Percentiles rank a stretch among this genome's conserved stretches.
These are phyloP conservation scores for Panaeolus papilionaceus DNA, from an alignment of 768 basidiomycete genomes.

Conservation along the genomic window DNA sequence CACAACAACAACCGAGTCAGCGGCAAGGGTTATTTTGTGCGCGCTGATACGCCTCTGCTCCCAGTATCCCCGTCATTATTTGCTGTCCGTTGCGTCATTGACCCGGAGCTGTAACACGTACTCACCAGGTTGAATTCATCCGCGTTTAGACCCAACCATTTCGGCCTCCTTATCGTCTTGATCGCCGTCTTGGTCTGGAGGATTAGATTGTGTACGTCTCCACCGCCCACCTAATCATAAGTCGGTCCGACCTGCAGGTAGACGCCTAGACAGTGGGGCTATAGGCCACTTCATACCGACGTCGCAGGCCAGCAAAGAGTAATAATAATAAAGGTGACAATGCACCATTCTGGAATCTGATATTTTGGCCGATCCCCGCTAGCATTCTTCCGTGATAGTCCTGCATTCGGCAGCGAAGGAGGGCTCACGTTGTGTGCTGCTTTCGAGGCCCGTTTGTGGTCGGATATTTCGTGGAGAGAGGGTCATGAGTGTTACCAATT, in stretches of 20 bases:
- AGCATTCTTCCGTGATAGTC: neutral
- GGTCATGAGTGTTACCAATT: neutral
- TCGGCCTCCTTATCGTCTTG: neutral
- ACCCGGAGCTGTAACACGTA: neutral
- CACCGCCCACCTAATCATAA: neutral
- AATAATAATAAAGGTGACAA: slow-evolving; percentile 4
- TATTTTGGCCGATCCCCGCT: neutral
- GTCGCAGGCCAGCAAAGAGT: neutral
- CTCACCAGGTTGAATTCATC: neutral
- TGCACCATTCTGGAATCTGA: slow-evolving; percentile 1
- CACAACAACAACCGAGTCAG: slow-evolving; percentile 11
- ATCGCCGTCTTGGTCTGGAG: neutral
- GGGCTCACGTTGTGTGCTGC: neutral
- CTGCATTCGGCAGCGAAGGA: neutral
- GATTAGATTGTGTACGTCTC: neutral
- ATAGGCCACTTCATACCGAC: neutral
- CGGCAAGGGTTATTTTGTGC: neutral
- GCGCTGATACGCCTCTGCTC: neutral
- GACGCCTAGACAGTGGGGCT: neutral
- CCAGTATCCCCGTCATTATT: neutral
- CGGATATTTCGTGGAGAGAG: slow-evolving; percentile 10
- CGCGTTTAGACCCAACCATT: neutral
- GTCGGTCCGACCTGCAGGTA: neutral
- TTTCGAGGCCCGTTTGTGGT: neutral
- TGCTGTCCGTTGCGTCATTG: neutral